Conservation (phyloP, 164 flowering plant species). For the Magnolia changhungtana region DNA sequence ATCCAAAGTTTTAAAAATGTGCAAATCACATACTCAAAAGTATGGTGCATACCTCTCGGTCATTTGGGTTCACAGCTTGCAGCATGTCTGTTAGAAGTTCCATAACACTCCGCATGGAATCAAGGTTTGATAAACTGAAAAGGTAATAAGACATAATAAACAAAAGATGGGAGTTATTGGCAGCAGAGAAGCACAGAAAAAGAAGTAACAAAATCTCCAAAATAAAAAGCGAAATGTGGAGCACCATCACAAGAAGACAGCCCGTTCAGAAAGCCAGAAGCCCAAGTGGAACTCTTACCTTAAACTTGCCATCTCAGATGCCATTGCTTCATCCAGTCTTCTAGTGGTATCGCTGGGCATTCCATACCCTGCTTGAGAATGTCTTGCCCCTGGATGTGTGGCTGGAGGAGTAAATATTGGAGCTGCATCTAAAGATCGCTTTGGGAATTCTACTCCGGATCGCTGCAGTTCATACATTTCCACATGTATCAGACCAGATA, state of each 20-base stretch:
- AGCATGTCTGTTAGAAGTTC: constrained; percentile 86
- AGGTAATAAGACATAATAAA: constrained; percentile 2
- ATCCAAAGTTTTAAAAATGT: not conserved
- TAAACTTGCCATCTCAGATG: constrained; percentile 64
- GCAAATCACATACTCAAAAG: not conserved
- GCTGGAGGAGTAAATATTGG: constrained; percentile 84
- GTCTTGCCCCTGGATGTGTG: constrained; percentile 44
- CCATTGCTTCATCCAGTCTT: constrained; percentile 96
- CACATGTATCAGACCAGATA: not conserved
- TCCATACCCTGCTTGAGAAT: constrained; percentile 62
- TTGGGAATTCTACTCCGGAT: constrained; percentile 76
- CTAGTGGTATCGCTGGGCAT: constrained; percentile 74
- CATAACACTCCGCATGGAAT: constrained; percentile 64
- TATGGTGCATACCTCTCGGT: constrained; percentile 43
- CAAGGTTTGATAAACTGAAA: constrained; percentile 57
- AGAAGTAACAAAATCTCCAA: not conserved
- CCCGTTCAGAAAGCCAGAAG: not conserved
- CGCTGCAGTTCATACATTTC: constrained; percentile 46
- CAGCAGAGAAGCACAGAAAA: not conserved
- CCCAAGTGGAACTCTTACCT: constrained; percentile 40
- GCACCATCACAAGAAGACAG: not conserved
- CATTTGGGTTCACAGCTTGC: constrained; percentile 76
- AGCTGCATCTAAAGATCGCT: constrained; percentile 55
- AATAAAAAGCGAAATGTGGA: not conserved
- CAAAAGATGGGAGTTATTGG: not conserved